Base-by-base conservation (phyloP, 768 basidiomycete genomes). In the Inosperma sp. region DNA sequence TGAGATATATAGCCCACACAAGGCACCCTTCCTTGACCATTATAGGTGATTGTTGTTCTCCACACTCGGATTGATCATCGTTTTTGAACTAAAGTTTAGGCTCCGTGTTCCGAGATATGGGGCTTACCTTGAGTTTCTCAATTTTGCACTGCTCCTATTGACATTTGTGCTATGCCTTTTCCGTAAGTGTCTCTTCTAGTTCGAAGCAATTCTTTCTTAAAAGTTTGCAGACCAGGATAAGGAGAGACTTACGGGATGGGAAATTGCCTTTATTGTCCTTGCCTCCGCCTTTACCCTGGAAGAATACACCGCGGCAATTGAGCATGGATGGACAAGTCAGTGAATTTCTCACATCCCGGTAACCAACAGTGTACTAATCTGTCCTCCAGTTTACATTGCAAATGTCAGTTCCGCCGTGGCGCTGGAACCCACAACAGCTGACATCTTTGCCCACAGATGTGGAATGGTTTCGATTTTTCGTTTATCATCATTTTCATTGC, bases 291-390 rank as follows among this genome's bases (percentile, higher is more conserved):
- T 95, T 57, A 71, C 84, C 4, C 65, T 96, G 31, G 88, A 88
- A 53, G 93, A 95, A 66, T 93, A 94, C 63, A 91, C 92, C 0
- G 81, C 89, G 4, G 80, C 86, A 1, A 88, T 81, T 43, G 90
- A 93, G 64, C 83, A 93, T 60, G 91, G 93, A 21, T 93, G 88
- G 88, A 77, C 79, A 37, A 83, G 90, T 91, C 60, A 69, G 89
- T 48, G 30, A 34, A 52, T 27, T 52, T 47, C 16, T 47, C 19
- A n/a, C n/a, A 29, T 21, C 22, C 7, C 41, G 5, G 7, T 46
- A 30, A 30, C 5, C 7, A 22, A 37, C 21, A 29, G 53, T 37
- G 53, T 29, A 21, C 21, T n/a, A 27, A n/a, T n/a, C n/a, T n/a
- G n/a, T n/a, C n/a, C 30, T 49, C n/a, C 40, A 77, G 90, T 93